Evolutionary conservation across 257 asterid genomes (phyloP), one percentile per base, ranked within the genome.

Genomic region (Petunia axillaris): DNA sequence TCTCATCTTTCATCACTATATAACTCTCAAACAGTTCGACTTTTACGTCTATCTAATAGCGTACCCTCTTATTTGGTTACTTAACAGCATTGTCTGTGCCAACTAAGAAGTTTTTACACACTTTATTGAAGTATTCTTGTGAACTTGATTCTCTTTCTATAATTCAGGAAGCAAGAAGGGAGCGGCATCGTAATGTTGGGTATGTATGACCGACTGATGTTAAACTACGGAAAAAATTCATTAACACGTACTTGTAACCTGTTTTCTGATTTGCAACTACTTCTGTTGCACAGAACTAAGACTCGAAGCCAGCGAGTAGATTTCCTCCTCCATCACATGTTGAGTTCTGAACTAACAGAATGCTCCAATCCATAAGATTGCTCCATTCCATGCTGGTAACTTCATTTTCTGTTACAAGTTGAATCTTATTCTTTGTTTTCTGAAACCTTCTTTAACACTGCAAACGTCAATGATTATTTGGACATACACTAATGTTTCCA

Each of bases 251-350:
- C 10, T n/a, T 50, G 62, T 71, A 35, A 48, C 62, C 13, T 2
- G 10, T 5, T 48, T 35, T 73, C 62, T 71, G 60, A 71, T 13
- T 46, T 59, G 43, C 44, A 71, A 73, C 77, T 43, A 36, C 60
- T 50, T 64, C 57, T 81, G 48, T 75, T 81, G 44, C 83, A 86
- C 98, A 95, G 97, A 57, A 77, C 85, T 14, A 92, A 90, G 89
- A 75, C 99, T 41, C 89, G 97, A 85, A 92, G 86, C 50, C 95
- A 90, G 87, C 91, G 97, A 81, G 97, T 93, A 63, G 98, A 95
- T 65, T 80, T 81, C 64, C 98, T 95, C 79, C 99, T 95, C 86
- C 99, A 95, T 89, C 99, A 90, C 77, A 95, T 95, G 95, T 81
- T 95, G 88, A 95, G 98, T 46, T 85, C 97, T 8, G 98, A 93